Evolutionary conservation across 495 filamentous ascomycete species (phyloP).

Genomic region (Xylaria cubensis): DNA sequence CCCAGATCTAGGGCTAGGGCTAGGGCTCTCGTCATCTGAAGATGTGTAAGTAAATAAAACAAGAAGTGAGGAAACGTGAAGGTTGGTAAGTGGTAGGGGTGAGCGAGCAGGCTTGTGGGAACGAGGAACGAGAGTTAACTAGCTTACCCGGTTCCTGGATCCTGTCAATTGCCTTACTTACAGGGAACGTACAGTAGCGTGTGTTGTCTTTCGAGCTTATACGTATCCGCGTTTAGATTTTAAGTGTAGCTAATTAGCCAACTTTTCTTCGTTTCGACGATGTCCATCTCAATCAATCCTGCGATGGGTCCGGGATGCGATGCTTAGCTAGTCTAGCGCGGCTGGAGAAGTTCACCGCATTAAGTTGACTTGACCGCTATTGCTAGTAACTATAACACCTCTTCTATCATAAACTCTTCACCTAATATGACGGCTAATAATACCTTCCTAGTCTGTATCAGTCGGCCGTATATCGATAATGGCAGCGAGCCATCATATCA

Average conservation of each 20-base stretch:
- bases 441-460: background rate
- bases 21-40: constrained; percentile 8
- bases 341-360: background rate
- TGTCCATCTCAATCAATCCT: background rate
- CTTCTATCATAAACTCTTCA: background rate
- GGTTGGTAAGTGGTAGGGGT: background rate
- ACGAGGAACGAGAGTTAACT: background rate
- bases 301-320: background rate
- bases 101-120: background rate
- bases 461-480: background rate
- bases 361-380: background rate
- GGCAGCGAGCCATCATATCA: background rate
- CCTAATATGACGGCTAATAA: background rate
- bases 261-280: background rate
- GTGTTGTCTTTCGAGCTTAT: background rate
- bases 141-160: background rate
- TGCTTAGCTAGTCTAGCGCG: background rate
- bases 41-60: background rate
- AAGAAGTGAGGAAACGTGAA: no score
- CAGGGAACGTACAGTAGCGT: no score
- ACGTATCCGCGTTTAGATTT: background rate
- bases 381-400: background rate
- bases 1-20: no score
- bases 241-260: background rate
- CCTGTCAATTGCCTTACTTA: background rate